Evolutionary conservation across 1,284 basidiomycete species (phyloP), one percentile per base, ranked within the genome.

Genomic region (Naganishia cerealis): DNA sequence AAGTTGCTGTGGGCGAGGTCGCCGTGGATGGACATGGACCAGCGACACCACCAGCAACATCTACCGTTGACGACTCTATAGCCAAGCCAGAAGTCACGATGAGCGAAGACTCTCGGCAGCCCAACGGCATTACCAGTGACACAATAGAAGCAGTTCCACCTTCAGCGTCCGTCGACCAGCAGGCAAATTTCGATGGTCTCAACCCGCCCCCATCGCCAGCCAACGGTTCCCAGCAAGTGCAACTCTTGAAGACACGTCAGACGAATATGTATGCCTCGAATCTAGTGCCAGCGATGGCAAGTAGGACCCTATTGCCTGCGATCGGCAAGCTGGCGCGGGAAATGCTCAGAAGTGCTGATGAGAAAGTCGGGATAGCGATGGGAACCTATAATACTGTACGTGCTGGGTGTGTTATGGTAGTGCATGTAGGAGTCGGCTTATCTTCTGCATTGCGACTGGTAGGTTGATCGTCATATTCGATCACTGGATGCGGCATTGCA

Each of bases 401-500:
- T 72, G 52, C 18, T 26, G n/a, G 15, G 7, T 7, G 16, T 18
- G 29, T 43, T 18, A 9, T n/a, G 15, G 9, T 6, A 24, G 21
- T 55, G 52, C 16, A 7, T 48, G 21, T 42, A 13, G 26, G 4
- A 15, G 46, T 12, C 36, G 12, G 8, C 36, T 36, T 9, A n/a
- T n/a, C 21, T 53, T 50, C 38, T 62, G 24, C 13, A 9, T 50
- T n/a, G 16, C n/a, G 46, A 8, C 24, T 50, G 40, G 29, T 73
- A 80, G 77, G 80, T 84, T 46, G 83, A 84, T 70, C 73, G 83
- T 48, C 83, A 84, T 71, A 82, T 83, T 59, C 77, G 82, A n/a
- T 79, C 82, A 2, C 77, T 84, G 24, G 83, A 84, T 73, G 79
- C 77, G 0, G 82, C 83, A 12, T 67, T 81, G 3, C 70, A 73